Percentiles rank a stretch among this genome's conserved stretches.
Conservation (phyloP, 225 moss, liverwort and hornwort species). For the Thuidium tamariscinum region DNA sequence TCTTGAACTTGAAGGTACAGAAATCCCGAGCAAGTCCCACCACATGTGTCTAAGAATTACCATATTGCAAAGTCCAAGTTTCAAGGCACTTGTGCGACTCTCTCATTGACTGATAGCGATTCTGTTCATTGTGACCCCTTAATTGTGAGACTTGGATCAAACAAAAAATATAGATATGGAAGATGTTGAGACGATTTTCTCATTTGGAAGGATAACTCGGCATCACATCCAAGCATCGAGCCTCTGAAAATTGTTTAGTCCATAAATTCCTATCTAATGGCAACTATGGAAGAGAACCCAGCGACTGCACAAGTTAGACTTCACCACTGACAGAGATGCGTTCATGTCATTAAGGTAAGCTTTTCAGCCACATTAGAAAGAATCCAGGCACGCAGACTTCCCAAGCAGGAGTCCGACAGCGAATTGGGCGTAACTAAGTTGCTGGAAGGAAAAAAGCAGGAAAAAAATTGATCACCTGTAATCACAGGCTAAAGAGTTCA, state of each 20-base stretch:
- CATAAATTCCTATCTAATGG: neutral
- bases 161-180: neutral
- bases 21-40: neutral
- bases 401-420: neutral
- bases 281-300: neutral
- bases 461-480: neutral
- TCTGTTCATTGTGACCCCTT: no score
- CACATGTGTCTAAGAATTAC: neutral
- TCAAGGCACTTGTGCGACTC: neutral
- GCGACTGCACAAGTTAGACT: neutral
- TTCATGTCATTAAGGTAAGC: neutral
- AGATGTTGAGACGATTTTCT: neutral
- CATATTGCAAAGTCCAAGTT: neutral
- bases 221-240: neutral
- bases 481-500: neutral
- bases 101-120: neutral
- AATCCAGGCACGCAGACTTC: neutral
- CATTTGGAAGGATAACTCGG: neutral
- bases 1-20: neutral
- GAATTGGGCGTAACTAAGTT: neutral
- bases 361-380: neutral
- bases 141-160: neutral
- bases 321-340: neutral
- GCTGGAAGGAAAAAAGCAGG: neutral
- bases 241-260: neutral